Conservation (phyloP, 2,329 filamentous ascomycete genomes). For the Helotiales sp. region DNA sequence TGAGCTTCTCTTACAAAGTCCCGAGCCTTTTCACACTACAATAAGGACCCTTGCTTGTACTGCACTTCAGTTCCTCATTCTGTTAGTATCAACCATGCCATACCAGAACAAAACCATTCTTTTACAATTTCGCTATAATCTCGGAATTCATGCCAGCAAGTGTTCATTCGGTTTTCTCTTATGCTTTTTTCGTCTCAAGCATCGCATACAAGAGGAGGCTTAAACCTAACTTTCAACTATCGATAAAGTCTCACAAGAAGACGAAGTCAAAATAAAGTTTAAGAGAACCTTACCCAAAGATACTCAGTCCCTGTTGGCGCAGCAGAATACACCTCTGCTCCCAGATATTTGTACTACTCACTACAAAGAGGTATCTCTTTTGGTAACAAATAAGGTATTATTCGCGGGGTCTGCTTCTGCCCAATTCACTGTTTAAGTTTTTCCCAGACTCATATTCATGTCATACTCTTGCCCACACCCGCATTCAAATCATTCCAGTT, state of each 20-base stretch:
- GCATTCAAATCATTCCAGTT: no score
- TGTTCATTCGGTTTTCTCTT: no score
- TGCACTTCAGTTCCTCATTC: neutral
- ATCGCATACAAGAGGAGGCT: no score
- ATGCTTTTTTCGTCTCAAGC: no score
- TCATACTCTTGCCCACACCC: no score
- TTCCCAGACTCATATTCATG: no score
- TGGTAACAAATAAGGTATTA: neutral
- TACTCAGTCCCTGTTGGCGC: neutral
- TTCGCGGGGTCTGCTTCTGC: no score
- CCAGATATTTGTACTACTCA: neutral
- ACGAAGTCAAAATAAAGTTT: neutral
- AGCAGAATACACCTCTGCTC: neutral
- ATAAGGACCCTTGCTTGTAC: neutral
- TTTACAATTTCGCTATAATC: neutral
- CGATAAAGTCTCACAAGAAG: neutral
- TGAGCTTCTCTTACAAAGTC: no score
- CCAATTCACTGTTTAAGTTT: no score
- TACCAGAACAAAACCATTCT: neutral
- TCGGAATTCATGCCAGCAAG: neutral
- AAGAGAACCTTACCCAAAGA: neutral
- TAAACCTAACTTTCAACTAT: no score
- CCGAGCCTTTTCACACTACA: neutral
- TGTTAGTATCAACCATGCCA: neutral
- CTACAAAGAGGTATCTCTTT: neutral